Evolutionary conservation across 768 basidiomycete genomes (phyloP).

Genomic region (Tremella yokohamensis): DNA sequence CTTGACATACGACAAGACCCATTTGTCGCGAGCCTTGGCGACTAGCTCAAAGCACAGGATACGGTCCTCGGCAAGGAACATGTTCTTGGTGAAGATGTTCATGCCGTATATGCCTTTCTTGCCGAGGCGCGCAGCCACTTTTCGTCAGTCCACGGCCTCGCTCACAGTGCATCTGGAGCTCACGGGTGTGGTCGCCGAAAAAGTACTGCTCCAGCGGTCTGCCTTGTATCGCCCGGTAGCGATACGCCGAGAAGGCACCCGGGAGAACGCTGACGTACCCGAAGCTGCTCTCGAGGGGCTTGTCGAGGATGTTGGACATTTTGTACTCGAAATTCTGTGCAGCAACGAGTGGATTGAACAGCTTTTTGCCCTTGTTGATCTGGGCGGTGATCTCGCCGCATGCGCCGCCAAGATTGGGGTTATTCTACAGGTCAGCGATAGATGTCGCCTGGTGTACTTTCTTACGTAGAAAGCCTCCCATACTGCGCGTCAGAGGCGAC

Average conservation of each 20-base stretch:
- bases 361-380: constrained; percentile 79
- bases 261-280: constrained; percentile 94
- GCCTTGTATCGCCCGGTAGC: constrained; percentile 87
- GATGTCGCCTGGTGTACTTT: not conserved
- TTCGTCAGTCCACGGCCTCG: no score
- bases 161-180: no score
- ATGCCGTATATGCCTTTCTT: constrained; percentile 92
- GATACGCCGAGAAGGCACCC: constrained; percentile 94
- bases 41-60: constrained; percentile 96
- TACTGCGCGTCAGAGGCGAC: constrained; percentile 27
- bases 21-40: constrained; percentile 78
- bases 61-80: constrained; percentile 84
- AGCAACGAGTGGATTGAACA: constrained; percentile 77
- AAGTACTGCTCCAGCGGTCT: constrained; percentile 62
- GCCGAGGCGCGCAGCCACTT: constrained; percentile 82
- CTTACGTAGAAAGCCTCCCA: constrained; percentile 52
- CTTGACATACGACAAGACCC: constrained; percentile 91
- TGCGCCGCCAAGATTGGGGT: constrained; percentile 58
- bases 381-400: constrained; percentile 96
- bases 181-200: constrained; percentile 57
- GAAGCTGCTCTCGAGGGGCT: constrained; percentile 86
- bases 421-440: constrained; percentile 23
- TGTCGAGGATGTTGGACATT: constrained; percentile 89
- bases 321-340: constrained; percentile 97
- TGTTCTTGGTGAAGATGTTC: constrained; percentile 85